Conservation (phyloP, 371 early-diverging fungal genomes). For the Lichtheimia hyalospora region DNA sequence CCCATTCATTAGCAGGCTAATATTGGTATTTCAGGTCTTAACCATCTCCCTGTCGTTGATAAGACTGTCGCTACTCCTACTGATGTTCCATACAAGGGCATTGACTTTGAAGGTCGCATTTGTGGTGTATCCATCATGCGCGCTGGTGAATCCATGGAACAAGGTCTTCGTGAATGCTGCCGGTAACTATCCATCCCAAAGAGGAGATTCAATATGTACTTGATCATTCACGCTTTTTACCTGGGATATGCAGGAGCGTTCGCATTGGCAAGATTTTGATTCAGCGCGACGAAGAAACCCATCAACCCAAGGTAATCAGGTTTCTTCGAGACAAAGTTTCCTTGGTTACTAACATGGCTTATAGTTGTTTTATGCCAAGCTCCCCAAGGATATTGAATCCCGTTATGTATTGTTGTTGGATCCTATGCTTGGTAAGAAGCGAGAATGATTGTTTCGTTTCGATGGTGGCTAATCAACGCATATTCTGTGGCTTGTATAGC, state of each 20-base stretch:
- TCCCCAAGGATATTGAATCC: constrained; percentile 84
- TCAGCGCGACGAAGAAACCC: constrained; percentile 94
- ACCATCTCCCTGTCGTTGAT: constrained; percentile 84
- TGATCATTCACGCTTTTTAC: neutral
- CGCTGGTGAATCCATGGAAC: constrained; percentile 94
- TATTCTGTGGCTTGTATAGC: constrained; percentile 43
- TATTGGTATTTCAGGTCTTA: constrained; percentile 58
- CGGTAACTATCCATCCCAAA: constrained; percentile 40
- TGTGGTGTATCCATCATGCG: constrained; percentile 97
- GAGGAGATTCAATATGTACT: neutral
- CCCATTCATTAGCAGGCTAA: neutral
- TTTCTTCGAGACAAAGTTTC: neutral
- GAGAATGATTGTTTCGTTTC: neutral
- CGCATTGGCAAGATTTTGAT: constrained; percentile 94
- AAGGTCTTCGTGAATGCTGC: constrained; percentile 90
- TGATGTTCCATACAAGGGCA: constrained; percentile 69
- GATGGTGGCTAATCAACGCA: neutral
- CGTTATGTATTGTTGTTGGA: constrained; percentile 88
- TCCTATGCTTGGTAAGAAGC: constrained; percentile 83
- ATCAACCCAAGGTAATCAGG: constrained; percentile 68
- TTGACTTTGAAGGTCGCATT: constrained; percentile 84
- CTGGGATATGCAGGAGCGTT: constrained; percentile 59
- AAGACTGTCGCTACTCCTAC: constrained; percentile 81
- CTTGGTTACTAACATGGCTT: neutral
- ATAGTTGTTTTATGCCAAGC: constrained; percentile 87